Base-by-base conservation (phyloP, 441 rosid species). In the Erysimum cheiri region DNA sequence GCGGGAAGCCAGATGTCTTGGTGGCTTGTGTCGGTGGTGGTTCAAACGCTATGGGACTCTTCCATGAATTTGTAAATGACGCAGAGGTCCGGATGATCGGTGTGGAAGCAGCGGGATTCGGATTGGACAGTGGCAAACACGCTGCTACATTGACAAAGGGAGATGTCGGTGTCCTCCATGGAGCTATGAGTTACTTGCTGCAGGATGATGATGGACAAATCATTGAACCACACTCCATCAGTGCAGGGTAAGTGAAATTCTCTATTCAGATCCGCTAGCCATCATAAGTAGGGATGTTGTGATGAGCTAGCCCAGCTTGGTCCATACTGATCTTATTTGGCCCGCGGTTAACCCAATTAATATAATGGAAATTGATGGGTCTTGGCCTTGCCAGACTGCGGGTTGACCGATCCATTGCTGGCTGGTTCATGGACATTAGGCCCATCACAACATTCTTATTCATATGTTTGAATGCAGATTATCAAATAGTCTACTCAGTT, bases 121-220 rank as follows among this genome's bases (percentile, higher is more conserved):
- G 97, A 22, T 58, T 94, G 77, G 96, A 92, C 54, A 90, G 97
- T 39, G 96, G 97, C 32, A 94, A 90, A 66, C 99, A 92, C 44
- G 97, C 98, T 56, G 99, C 99, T 7, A 90, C 98, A 40, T 77
- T 94, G 80, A 78, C 87, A 17, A 83, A 80, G 66, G 98, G 99
- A 24, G 96, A 92, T 71, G 89, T 90, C 0, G 97, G 99, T 36
- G 97, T 90, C 54, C 78, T 88, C 77, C 98, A 92, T 71, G 98
- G 98, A 49, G 96, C 98, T 70, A 88, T 92, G 98, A 92, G 94
- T 81, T 94, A 90, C 82, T 83, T 92, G 58, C 78, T 92, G 54
- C 99, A 92, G 76, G 98, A 92, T 75, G 89, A 92, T 1, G 97
- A 92, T 78, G 97, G 97, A 8, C 97, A 94, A 76, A 90, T 94